Evolutionary conservation across 306 rosid genomes (phyloP), one percentile per base, ranked within the genome.

Genomic region (Oxytropis ochrocephala): DNA sequence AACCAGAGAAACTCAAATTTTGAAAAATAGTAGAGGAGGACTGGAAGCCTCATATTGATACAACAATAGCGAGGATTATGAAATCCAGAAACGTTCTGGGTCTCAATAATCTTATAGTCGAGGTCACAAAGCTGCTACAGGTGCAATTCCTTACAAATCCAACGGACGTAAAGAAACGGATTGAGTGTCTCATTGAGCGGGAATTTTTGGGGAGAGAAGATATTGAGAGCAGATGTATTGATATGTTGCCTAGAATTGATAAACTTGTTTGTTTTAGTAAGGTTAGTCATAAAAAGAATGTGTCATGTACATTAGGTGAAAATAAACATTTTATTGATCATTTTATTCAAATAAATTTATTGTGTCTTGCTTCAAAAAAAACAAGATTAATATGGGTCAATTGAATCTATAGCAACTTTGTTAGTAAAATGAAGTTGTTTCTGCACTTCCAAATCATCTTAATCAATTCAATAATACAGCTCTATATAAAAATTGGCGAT

Each of bases 21-120:
- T 81, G 91, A 8, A 91, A 89, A 68, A 83, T 89, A 79, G 95
- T 91, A 70, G 96, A 89, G 80, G 91, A 87, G 79, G 95, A 92
- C 76, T 68, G 90, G 82, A 91, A 87, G 80, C 91, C 91, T 16
- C 95, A 89, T 79, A 91, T 91, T 9, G 97, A 91, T 50, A 91
- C 96, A 21, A 90, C 96, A 0, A 72, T 89, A 44, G 96, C 87
- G 48, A 79, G 96, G 84, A 91, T 89, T 67, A 91, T 91, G 97
- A 91, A 91, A 59, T 83, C 95, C 0, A 79, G 97, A 75, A 90
- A 88, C 48, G 75, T 73, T 47, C 85, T 87, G 66, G 94, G 85
- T 69, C 95, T 89, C 73, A 89, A 87, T 81, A 91, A 87, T 50
- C 78, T 91, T 57, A 85, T 85, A 14, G 82, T 96, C 0, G 97